phyloP scores from a whole-genome alignment of 257 asterid species.

The Nicotiana tomentosiformis region DNA sequence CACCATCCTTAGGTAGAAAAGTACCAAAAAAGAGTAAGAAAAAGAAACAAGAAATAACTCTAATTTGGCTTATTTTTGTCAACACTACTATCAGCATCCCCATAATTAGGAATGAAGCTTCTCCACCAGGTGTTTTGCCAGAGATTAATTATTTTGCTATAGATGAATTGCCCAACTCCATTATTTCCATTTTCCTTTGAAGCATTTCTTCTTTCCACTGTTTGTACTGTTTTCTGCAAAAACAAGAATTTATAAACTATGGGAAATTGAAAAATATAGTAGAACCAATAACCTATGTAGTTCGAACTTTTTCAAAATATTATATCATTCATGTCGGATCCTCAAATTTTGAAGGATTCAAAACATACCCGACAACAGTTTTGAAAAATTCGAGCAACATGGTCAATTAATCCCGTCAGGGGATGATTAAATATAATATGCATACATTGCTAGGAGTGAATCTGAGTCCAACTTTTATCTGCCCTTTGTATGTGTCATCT shows the following conservation, averaged over 20 bases:
- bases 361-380: no score
- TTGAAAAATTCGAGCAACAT: no score
- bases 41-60: neutral
- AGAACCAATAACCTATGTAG: no score
- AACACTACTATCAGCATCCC: neutral
- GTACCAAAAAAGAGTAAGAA: neutral
- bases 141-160: neutral
- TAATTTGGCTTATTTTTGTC: conserved; percentile 7
- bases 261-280: neutral
- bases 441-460: conserved; percentile 36
- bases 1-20: no score
- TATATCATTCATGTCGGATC: no score
- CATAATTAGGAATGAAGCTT: neutral
- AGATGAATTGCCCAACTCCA: conserved; percentile 1
- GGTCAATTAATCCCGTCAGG: no score
- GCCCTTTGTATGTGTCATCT: conserved; percentile 63
- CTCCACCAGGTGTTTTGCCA: conserved; percentile 2
- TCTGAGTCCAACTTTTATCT: conserved; percentile 54
- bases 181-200: neutral
- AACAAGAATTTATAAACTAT: neutral
- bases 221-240: neutral
- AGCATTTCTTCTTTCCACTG: neutral
- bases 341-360: no score
- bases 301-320: no score
- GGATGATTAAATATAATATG: no score